These are phyloP conservation scores for Trypanosoma brucei DNA, from an alignment of 208 protist genomes.

Conservation along the genomic window DNA sequence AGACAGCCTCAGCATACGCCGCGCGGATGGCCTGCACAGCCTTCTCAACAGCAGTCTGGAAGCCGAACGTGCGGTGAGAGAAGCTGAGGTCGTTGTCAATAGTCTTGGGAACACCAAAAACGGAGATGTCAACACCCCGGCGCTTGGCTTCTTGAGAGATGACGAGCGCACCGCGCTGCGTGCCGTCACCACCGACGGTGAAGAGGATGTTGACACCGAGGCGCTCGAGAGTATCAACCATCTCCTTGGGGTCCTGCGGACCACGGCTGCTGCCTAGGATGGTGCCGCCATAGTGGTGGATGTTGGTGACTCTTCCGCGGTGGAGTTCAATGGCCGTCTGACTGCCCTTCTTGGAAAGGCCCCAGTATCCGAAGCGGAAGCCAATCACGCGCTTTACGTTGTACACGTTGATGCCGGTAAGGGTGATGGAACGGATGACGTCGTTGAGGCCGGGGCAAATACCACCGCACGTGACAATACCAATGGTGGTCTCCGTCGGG, in stretches of 20 bases:
- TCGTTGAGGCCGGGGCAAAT: slow-evolving; percentile 95
- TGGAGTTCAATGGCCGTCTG: slow-evolving; percentile 86
- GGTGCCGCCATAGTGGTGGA: slow-evolving; percentile 91
- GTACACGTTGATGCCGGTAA: slow-evolving; percentile 75
- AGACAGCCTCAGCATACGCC: slow-evolving; percentile 89
- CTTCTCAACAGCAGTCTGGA: slow-evolving; percentile 93
- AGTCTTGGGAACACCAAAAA: slow-evolving; percentile 94
- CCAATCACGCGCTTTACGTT: slow-evolving; percentile 89
- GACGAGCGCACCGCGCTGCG: slow-evolving; percentile 83
- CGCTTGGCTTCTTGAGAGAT: slow-evolving; percentile 81
- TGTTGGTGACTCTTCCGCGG: slow-evolving; percentile 67
- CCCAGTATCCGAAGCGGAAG: slow-evolving; percentile 91
- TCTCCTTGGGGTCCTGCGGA: slow-evolving; percentile 81
- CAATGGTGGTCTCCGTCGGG: slow-evolving; percentile 79
- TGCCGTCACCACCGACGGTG: slow-evolving; percentile 93
- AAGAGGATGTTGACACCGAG: slow-evolving; percentile 91
- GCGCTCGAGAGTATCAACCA: slow-evolving; percentile 86
- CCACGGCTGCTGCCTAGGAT: slow-evolving; percentile 92
- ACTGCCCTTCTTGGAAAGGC: slow-evolving; percentile 83
- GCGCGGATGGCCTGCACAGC: slow-evolving; percentile 80
- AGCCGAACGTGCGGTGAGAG: slow-evolving; percentile 93
- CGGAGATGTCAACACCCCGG: slow-evolving; percentile 78
- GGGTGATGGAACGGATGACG: slow-evolving; percentile 91
- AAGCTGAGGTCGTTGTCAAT: slow-evolving; percentile 96
- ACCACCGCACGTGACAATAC: slow-evolving; percentile 94